Evolutionary conservation across 371 early-diverging fungal species (phyloP).

Genomic region (Apophysomyces elegans): DNA sequence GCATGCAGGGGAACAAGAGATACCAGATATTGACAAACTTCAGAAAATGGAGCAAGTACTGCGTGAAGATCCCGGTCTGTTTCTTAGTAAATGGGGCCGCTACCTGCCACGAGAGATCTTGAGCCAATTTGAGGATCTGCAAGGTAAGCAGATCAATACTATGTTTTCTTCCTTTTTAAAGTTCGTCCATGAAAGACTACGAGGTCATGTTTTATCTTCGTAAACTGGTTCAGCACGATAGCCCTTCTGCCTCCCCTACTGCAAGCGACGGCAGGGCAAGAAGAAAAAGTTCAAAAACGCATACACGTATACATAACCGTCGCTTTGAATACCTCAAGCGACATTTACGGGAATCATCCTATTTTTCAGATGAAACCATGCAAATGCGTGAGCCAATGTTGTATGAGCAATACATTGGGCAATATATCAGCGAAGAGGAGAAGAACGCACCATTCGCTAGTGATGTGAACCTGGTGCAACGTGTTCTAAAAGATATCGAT

Average conservation of each 20-base stretch:
- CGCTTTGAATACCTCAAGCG: conserved; percentile 45
- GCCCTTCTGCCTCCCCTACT: conserved; percentile 10
- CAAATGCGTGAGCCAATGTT: conserved; percentile 50
- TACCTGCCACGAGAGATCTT: conserved; percentile 37
- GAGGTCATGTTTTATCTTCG: conserved; percentile 48
- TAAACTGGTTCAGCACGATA: conserved; percentile 22
- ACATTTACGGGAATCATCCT: conserved; percentile 38
- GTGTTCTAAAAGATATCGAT: conserved; percentile 50
- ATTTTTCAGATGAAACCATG: conserved; percentile 53
- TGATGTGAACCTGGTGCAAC: conserved; percentile 45
- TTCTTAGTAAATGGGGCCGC: conserved; percentile 54
- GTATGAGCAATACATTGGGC: conserved; percentile 54
- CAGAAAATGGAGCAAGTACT: conserved; percentile 32
- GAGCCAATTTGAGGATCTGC: conserved; percentile 30
- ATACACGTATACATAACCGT: conserved; percentile 41
- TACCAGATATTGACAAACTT: conserved; percentile 31
- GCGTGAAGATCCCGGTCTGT: conserved; percentile 44
- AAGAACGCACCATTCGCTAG: conserved; percentile 37
- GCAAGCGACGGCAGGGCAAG: conserved; percentile 6
- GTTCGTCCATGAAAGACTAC: conserved; percentile 25
- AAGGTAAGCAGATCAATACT: conserved; percentile 18
- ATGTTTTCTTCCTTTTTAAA: too few species aligned
- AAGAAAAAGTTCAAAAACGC: conserved; percentile 20
- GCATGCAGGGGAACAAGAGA: conserved; percentile 39
- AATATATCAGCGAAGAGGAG: conserved; percentile 39